A percentile compares a stretch with the other conserved stretches of the same genome.
Conservation (phyloP, 768 basidiomycete genomes). For the Mycena vulgaris region DNA sequence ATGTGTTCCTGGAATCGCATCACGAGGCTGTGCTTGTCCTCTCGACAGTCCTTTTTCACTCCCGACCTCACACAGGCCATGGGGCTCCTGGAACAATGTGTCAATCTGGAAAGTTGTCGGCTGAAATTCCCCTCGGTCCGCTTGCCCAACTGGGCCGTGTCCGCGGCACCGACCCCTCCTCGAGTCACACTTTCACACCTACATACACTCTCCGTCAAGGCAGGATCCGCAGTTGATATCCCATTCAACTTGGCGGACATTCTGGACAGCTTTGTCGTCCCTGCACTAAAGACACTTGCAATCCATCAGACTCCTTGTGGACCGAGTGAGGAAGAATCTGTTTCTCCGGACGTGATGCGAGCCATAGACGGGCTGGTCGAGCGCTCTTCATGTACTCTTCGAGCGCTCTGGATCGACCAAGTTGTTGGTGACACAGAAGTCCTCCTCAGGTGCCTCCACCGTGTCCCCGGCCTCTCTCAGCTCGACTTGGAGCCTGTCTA, state of each 20-base stretch:
- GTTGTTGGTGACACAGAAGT: background rate
- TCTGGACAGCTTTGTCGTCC: background rate
- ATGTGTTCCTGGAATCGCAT: background rate
- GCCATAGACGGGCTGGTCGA: background rate
- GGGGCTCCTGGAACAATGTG: slow-evolving; percentile 8
- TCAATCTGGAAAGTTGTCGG: background rate
- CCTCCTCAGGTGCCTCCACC: background rate
- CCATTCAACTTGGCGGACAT: background rate
- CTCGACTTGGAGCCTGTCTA: background rate
- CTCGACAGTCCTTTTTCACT: background rate
- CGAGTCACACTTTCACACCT: background rate
- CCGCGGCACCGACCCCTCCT: background rate
- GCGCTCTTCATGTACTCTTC: slow-evolving; percentile 8
- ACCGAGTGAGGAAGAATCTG: fast-evolving
- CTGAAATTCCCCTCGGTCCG: background rate
- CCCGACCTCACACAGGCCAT: background rate
- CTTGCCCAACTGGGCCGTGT: background rate
- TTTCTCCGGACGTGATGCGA: background rate
- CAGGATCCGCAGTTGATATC: no score
- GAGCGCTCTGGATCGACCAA: background rate
- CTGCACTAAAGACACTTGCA: background rate
- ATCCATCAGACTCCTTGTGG: background rate
- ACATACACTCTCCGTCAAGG: background rate
- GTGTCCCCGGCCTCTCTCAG: background rate
- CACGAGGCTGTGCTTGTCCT: background rate